A percentile compares a stretch with the other conserved stretches of the same genome.
phyloP scores from a whole-genome alignment of 106 monocot genomes.

The Alisma plantagoaquatica region DNA sequence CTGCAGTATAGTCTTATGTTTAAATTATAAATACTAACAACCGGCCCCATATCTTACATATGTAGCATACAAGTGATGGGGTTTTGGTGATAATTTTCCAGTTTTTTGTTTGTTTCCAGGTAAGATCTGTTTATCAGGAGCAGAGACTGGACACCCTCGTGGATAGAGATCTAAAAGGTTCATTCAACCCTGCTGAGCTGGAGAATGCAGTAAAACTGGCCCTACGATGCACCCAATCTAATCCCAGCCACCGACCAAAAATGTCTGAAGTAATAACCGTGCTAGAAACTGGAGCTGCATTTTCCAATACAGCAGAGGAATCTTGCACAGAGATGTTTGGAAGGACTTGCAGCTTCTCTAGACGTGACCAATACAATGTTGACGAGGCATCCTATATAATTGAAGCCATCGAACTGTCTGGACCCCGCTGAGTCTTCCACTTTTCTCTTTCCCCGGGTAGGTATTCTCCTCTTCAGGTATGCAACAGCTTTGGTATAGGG shows the following conservation, averaged over 20 bases:
- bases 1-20: no score
- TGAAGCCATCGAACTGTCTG: constrained; percentile 86
- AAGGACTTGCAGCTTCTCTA: constrained; percentile 44
- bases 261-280: constrained; percentile 73
- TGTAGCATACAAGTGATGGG: no score
- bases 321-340: constrained; percentile 7
- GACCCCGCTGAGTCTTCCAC: constrained; percentile 81
- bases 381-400: constrained; percentile 88
- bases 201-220: constrained; percentile 56
- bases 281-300: constrained; percentile 35
- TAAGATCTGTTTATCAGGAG: constrained; percentile 45
- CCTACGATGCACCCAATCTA: constrained; percentile 57
- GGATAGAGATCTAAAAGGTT: constrained; percentile 52
- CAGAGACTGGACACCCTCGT: constrained; percentile 50
- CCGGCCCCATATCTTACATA: no score
- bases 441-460: no score
- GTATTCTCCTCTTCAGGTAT: no score
- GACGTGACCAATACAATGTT: constrained; percentile 30
- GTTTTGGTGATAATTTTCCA: no score
- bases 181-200: constrained; percentile 37
- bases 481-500: no score
- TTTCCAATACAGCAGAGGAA: constrained; percentile 26
- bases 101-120: no score
- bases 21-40: no score
- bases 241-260: constrained; percentile 65